phyloP scores from a whole-genome alignment of 2,329 filamentous ascomycete genomes.

The Sporothrix schenckii region DNA sequence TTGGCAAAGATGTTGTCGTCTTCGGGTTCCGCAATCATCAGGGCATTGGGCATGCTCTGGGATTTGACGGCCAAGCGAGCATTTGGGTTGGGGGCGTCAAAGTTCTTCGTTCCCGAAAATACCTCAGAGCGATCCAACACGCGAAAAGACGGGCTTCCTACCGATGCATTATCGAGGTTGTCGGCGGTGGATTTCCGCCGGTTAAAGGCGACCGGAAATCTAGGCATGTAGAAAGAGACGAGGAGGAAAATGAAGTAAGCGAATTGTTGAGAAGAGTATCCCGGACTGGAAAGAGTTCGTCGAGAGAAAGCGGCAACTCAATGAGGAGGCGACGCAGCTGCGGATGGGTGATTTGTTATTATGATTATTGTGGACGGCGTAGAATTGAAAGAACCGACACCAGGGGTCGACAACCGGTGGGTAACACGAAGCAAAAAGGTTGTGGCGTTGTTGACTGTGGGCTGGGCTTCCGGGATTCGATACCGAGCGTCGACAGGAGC shows the following conservation, averaged over 20 bases:
- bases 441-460: slow-evolving; percentile 16
- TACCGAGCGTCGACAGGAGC: background rate
- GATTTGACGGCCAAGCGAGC: slow-evolving; percentile 46
- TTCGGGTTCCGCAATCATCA: slow-evolving; percentile 42
- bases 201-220: slow-evolving; percentile 61
- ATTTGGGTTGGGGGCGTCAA: slow-evolving; percentile 53
- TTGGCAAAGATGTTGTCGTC: slow-evolving; percentile 63
- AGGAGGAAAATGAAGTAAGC: background rate
- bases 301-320: slow-evolving; percentile 2
- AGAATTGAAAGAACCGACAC: slow-evolving; percentile 23
- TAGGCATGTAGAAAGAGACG: slow-evolving; percentile 58
- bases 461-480: background rate
- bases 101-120: slow-evolving; percentile 50
- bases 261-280: background rate
- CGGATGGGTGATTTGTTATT: background rate
- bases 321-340: background rate
- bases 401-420: slow-evolving; percentile 15
- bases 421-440: slow-evolving; percentile 12
- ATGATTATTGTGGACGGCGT: slow-evolving; percentile 13
- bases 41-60: slow-evolving; percentile 46
- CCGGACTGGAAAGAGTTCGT: background rate
- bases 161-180: slow-evolving; percentile 56
- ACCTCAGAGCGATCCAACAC: slow-evolving; percentile 60
- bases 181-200: slow-evolving; percentile 64
- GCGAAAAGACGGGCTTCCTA: slow-evolving; percentile 59